Evolutionary conservation across 2,329 filamentous ascomycete genomes (phyloP).

Genomic region (Fusarium decemcellulare): DNA sequence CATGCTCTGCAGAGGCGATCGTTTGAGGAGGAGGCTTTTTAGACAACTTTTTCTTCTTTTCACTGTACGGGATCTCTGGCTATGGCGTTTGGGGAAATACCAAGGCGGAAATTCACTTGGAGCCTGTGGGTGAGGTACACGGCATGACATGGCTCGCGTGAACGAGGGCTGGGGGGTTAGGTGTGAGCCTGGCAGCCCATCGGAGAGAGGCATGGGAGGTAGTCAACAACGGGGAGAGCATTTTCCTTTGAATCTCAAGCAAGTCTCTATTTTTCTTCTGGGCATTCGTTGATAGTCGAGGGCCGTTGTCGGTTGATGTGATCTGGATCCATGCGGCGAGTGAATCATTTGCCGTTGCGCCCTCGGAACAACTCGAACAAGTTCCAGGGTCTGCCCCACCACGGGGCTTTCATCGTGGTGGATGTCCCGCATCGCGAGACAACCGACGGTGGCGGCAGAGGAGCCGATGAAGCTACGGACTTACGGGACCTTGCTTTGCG

Average conservation of each 20-base stretch:
- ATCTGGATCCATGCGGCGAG: conserved; percentile 17
- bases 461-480: conserved; percentile 1
- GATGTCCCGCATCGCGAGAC: background rate
- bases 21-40: conserved; percentile 27
- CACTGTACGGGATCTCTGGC: conserved; percentile 41
- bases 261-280: conserved; percentile 9
- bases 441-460: conserved; percentile 5
- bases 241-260: conserved; percentile 14
- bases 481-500: background rate
- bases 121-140: conserved; percentile 18
- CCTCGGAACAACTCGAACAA: conserved; percentile 22
- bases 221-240: conserved; percentile 7
- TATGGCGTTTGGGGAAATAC: conserved; percentile 52
- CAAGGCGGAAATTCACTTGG: conserved; percentile 45
- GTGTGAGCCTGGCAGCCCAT: conserved; percentile 6
- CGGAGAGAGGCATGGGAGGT: background rate
- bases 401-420: conserved; percentile 9
- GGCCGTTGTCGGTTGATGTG: conserved; percentile 12
- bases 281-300: conserved; percentile 9
- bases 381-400: conserved; percentile 24
- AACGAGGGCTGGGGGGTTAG: conserved; percentile 10
- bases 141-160: conserved; percentile 35
- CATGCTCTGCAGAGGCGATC: background rate
- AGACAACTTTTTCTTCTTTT: conserved; percentile 23
- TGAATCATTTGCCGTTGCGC: conserved; percentile 38